These are phyloP conservation scores for Myriosclerotinia scirpicola DNA, from an alignment of 2,329 filamentous ascomycete genomes.

Conservation along the genomic window DNA sequence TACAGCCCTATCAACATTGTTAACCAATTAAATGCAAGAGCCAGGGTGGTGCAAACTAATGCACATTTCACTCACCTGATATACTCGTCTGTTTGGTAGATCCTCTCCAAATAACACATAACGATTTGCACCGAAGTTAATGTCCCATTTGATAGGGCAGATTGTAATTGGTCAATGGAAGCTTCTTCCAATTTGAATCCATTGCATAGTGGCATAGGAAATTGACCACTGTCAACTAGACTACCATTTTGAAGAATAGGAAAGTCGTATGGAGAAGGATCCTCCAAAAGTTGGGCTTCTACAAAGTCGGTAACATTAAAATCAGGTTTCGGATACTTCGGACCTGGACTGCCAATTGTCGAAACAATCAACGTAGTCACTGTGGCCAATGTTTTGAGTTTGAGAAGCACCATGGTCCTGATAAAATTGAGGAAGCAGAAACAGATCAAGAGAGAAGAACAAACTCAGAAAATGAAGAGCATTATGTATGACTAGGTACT, in stretches of 20 bases:
- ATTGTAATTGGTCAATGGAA: conserved; percentile 66
- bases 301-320: conserved; percentile 27
- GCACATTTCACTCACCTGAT: conserved; percentile 51
- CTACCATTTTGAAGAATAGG: conserved; percentile 42
- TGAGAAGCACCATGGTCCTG: conserved; percentile 15
- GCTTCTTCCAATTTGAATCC: conserved; percentile 65
- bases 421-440: background rate
- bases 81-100: conserved; percentile 62
- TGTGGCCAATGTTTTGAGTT: conserved; percentile 16
- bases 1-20: conserved; percentile 47
- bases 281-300: conserved; percentile 41
- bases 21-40: conserved; percentile 10
- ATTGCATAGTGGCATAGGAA: conserved; percentile 63
- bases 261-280: conserved; percentile 43
- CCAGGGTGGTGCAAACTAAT: no score
- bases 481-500: conserved; percentile 2
- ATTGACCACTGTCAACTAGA: conserved; percentile 41
- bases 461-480: background rate
- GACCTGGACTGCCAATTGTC: conserved; percentile 14
- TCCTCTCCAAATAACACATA: conserved; percentile 61
- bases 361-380: conserved; percentile 10
- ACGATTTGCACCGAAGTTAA: conserved; percentile 60
- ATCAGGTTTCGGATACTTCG: conserved; percentile 8
- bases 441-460: background rate
- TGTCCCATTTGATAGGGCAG: conserved; percentile 52